Percentiles rank a stretch among this genome's conserved stretches.
These are phyloP conservation scores for Xerocomus nothofagi DNA, from an alignment of 1,284 basidiomycete genomes.

Conservation along the genomic window DNA sequence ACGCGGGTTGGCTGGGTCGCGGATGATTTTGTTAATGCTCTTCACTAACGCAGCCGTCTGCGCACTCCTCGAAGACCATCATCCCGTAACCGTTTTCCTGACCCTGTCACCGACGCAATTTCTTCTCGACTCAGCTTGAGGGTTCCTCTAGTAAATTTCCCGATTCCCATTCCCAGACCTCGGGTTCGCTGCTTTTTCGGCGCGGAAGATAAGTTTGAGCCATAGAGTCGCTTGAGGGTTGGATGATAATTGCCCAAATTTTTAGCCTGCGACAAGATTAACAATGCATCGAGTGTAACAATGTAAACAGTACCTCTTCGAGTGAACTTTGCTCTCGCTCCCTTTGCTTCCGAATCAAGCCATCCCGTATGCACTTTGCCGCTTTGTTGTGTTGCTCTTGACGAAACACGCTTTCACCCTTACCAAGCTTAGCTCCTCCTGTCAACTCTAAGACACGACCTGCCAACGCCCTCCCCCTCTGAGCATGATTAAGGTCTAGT, in stretches of 20 bases:
- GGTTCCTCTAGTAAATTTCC: conserved; percentile 66
- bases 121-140: conserved; percentile 64
- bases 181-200: conserved; percentile 51
- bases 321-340: conserved; percentile 53
- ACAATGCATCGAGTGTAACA: neutral
- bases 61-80: conserved; percentile 19
- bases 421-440: conserved; percentile 65
- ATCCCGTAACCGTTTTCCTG: conserved; percentile 7
- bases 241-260: conserved; percentile 80
- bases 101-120: conserved; percentile 46
- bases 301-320: conserved; percentile 54
- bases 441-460: conserved; percentile 72
- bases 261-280: conserved; percentile 55
- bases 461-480: conserved; percentile 67
- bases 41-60: conserved; percentile 15
- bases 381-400: conserved; percentile 64
- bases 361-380: conserved; percentile 67
- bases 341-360: conserved; percentile 59
- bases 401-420: conserved; percentile 62
- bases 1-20: neutral
- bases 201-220: conserved; percentile 35
- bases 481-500: conserved; percentile 59
- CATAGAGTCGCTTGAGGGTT: conserved; percentile 65
- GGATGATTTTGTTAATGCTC: neutral
- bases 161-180: conserved; percentile 76